phyloP scores from a whole-genome alignment of 352 stramenopile species.

The Globisporangium acanthophoron region DNA sequence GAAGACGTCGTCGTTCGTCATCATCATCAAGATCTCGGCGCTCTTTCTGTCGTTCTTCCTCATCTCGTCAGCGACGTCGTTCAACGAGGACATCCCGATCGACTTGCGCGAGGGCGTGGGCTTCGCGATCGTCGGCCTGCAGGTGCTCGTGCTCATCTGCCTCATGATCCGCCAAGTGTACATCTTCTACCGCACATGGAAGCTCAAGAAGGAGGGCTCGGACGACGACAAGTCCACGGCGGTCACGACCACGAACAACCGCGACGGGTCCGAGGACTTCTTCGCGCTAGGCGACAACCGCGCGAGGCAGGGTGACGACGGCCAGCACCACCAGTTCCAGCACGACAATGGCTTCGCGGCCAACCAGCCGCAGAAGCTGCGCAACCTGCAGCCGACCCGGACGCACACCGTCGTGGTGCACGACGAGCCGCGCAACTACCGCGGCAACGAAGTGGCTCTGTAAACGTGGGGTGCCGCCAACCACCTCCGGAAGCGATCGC shows the following conservation, averaged over 20 bases:
- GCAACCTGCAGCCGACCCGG: conserved; percentile 17
- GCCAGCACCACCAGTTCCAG: conserved; percentile 8
- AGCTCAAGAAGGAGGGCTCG: conserved; percentile 50
- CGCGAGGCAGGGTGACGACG: conserved; percentile 30
- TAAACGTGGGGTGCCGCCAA: conserved; percentile 2
- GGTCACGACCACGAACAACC: conserved; percentile 42
- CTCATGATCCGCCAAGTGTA: conserved; percentile 82
- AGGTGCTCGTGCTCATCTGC: conserved; percentile 75
- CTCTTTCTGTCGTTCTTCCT: conserved; percentile 81
- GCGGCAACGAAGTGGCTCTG: conserved; percentile 43
- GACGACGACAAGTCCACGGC: conserved; percentile 51
- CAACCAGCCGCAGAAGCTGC: conserved; percentile 10
- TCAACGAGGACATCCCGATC: conserved; percentile 62
- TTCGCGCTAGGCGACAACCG: conserved; percentile 33
- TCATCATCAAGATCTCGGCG: conserved; percentile 87
- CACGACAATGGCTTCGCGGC: conserved; percentile 1
- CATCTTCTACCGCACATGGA: conserved; percentile 86
- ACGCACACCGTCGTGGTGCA: conserved; percentile 23
- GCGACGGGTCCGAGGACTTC: conserved; percentile 40
- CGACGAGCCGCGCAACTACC: conserved; percentile 15
- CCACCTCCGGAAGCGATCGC: not conserved
- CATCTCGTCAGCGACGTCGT: conserved; percentile 59
- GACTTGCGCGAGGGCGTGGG: conserved; percentile 69
- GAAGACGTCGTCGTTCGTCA: conserved; percentile 83
- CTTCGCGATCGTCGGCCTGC: conserved; percentile 76